Base-by-base conservation (phyloP, 768 basidiomycete species). In the Boletus reticuloceps region DNA sequence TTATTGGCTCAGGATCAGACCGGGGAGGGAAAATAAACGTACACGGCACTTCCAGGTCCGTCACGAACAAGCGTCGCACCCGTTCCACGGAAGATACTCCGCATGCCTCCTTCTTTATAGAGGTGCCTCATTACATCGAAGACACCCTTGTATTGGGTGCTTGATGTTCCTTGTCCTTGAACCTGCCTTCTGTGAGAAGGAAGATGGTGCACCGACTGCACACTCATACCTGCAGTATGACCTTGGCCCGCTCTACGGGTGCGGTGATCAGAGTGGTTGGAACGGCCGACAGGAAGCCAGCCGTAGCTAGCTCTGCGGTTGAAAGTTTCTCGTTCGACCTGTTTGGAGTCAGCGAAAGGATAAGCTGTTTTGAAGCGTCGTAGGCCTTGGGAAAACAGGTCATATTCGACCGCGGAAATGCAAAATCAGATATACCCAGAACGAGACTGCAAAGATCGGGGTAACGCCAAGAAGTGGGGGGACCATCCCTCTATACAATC, bases 1-100 rank as follows among this genome's bases (percentile, higher is more conserved):
- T 22, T n/a, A 50, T 56, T 29, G 62, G 45, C 39, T 64, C 27
- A n/a, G 17, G 31, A 17, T 51, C 27, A 6, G 34, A 32, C 22
- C 47, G 46, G 32, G 32, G 39, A 37, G 11, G 55, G 17, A 44
- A 39, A 48, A 39, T 38, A 17, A 55, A 79, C 92, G 68, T 75
- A 97, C 89, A 90, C 95, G 59, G 97, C 97, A 69, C 89, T 93
- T 45, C 97, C 97, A 1, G 97, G 97, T 39, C 94, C 95, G 72
- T 99, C 97, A 55, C 97, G 83, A 41, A 88, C 91, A 14, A 99
- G 76, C 0, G 97, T 99, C n/a, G 97, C 97, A 53, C 80, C 79
- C 5, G 94, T 90, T 41, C 97, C 97, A 58, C 96, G 82, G 76
- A 88, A 98, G 56, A 99, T 90, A 66, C 91, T 94, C 59, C 82